Evolutionary conservation across 352 stramenopile genomes (phyloP).

Genomic region (Globisporangium alternatum): DNA sequence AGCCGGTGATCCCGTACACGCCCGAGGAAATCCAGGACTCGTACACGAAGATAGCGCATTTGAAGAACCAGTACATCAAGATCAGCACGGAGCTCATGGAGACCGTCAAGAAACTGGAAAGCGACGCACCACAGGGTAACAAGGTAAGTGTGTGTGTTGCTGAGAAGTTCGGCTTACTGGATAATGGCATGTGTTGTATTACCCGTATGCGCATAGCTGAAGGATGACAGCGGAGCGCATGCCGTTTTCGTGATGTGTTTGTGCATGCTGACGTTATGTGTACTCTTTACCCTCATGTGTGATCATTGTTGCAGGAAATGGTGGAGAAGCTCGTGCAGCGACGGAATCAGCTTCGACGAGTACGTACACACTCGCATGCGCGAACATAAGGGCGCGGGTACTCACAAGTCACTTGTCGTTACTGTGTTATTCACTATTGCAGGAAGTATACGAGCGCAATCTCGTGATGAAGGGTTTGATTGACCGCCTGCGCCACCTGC

Average conservation of each 20-base stretch:
- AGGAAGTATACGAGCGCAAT: slow-evolving; percentile 86
- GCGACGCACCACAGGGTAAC: slow-evolving; percentile 9
- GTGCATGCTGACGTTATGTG: background rate
- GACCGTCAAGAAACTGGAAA: slow-evolving; percentile 49
- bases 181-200: background rate
- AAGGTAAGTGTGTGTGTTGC: slow-evolving; percentile 10
- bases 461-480: slow-evolving; percentile 86
- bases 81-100: slow-evolving; percentile 63
- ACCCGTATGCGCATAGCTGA: background rate
- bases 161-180: background rate
- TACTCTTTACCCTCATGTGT: background rate
- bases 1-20: slow-evolving; percentile 63
- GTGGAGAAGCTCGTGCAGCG: slow-evolving; percentile 55
- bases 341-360: slow-evolving; percentile 68
- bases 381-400: background rate
- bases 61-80: slow-evolving; percentile 82
- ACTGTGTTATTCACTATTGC: background rate
- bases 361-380: slow-evolving; percentile 18
- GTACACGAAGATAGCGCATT: slow-evolving; percentile 74
- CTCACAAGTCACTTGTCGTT: too few species aligned
- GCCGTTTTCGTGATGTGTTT: too few species aligned
- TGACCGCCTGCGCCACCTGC: slow-evolving; percentile 67
- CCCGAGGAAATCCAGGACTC: slow-evolving; percentile 85
- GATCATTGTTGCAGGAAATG: slow-evolving; percentile 27
- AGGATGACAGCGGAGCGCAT: background rate